Conservation (phyloP, 148 eudicot genomes). For the Vaccinium darrowii region DNA sequence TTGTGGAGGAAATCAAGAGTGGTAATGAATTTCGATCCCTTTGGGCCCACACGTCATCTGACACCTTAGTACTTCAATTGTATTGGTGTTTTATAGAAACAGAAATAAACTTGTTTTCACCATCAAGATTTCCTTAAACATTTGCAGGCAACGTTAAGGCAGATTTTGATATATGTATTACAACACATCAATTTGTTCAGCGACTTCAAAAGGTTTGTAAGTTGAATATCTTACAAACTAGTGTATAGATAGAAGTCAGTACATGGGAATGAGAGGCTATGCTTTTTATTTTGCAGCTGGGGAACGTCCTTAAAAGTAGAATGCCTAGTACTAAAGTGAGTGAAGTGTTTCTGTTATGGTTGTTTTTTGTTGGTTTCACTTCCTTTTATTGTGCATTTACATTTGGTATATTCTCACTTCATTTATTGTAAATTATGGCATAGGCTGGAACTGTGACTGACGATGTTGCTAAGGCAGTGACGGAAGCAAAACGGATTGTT, state of each 20-base stretch:
- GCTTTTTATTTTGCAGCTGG: constrained; percentile 46
- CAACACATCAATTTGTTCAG: constrained; percentile 79
- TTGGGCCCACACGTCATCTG: not conserved
- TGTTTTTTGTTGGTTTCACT: not conserved
- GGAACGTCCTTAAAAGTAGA: constrained; percentile 60
- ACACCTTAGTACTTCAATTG: not conserved
- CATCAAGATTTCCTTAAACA: constrained; percentile 4
- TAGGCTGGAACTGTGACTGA: constrained; percentile 89
- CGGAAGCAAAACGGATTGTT: constrained; percentile 66
- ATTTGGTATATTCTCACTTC: not conserved
- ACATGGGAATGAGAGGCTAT: not conserved
- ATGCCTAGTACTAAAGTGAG: constrained; percentile 83
- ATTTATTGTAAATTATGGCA: not conserved
- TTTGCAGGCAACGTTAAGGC: constrained; percentile 60
- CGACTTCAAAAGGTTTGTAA: constrained; percentile 69
- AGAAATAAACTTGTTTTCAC: not conserved
- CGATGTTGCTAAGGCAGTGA: constrained; percentile 69
- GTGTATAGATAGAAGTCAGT: not conserved
- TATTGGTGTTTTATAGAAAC: not conserved
- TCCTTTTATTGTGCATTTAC: not conserved
- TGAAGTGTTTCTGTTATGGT: constrained; percentile 1
- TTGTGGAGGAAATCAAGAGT: constrained; percentile 64
- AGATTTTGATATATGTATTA: constrained; percentile 85
- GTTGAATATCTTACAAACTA: not conserved
- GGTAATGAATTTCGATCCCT: constrained; percentile 34